Base-by-base conservation (phyloP, 441 rosid genomes). In the Viola pubescens region DNA sequence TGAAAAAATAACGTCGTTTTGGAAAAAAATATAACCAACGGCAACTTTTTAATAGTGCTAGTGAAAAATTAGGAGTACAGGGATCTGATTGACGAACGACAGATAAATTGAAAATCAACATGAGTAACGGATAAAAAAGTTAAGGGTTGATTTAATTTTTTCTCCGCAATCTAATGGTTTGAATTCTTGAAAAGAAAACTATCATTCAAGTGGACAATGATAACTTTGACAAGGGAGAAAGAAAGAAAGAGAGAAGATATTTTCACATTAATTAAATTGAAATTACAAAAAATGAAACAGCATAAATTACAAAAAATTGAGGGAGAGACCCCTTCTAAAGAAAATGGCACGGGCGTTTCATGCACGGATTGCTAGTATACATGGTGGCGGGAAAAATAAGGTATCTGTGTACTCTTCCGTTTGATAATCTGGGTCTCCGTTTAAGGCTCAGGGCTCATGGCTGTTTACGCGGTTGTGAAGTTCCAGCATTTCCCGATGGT, bases 401-500 rank as follows among this genome's bases (percentile, higher is more conserved):
- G 46, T 38, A 43, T 53, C 58, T 26, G 34, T 63, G 9, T 11
- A 19, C 2, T 52, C 9, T 19, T 48, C 39, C 12, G 13, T 14
- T 41, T 7, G 9, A 11, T 7, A 9, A 54, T 8, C 7, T 7
- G 12, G 39, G 47, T 7, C 38, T 45, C 34, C 9, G 9, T 26
- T 26, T 26, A 19, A 16, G 40, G 43, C 19, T 79, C 73, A 88
- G 4, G 91, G 99, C 75, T 90, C 99, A 65, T 86, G 95, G 79
- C 91, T 84, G 84, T 88, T 83, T 57, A 88, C 90, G 47, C 97
- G 94, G 75, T 82, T 84, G 72, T 79, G 96, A 56, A 90, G 91
- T 67, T 90, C 99, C 42, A 85, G 71, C 95, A 88, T 88, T 67
- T 94, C 97, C 75, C 79, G 96, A 67, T 94, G 94, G 58, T 80